Percentiles rank a stretch among this genome's conserved stretches.
Evolutionary conservation across 345 rosid species (phyloP).

Genomic region (Arabidopsis thaliana): TAIR10.1 NC_003076.8:21860501-21861000

Average conservation of each 20-base stretch:
- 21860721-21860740: too few relatives aligned
- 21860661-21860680: neutral
- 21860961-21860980: too few relatives aligned
- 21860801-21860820: too few relatives aligned
- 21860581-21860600: neutral
- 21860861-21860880: too few relatives aligned
- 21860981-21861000: neutral
- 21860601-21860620: neutral
- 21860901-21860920: too few relatives aligned
- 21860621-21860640: neutral
- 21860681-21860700: neutral
- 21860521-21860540: conserved; percentile 3
- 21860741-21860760: too few relatives aligned
- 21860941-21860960: neutral
- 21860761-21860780: too few relatives aligned
- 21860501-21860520: neutral
- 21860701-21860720: too few relatives aligned
- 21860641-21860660: neutral
- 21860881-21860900: too few relatives aligned
- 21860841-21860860: too few relatives aligned
- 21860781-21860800: too few relatives aligned
- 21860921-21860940: neutral
- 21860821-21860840: too few relatives aligned
- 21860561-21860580: neutral
- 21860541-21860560: conserved; percentile 7